Conservation (phyloP, 495 filamentous ascomycete species). For the Acidomyces sp. region DNA sequence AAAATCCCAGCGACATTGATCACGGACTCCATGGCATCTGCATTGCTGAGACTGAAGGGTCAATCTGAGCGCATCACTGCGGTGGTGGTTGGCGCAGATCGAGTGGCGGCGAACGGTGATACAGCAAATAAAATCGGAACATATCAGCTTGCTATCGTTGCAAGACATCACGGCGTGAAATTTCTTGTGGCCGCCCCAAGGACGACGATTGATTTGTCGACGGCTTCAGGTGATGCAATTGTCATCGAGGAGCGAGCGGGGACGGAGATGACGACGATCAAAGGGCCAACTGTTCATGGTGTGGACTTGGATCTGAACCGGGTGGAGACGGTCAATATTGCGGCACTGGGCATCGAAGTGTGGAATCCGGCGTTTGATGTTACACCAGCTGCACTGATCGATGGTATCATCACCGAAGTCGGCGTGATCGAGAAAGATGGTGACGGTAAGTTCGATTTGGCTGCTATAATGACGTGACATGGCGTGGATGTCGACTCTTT, state of each 20-base stretch:
- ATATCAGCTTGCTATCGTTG: slow-evolving; percentile 78
- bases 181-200: slow-evolving; percentile 91
- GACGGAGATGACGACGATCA: slow-evolving; percentile 68
- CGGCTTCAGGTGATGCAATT: slow-evolving; percentile 60
- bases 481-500: slow-evolving; percentile 15
- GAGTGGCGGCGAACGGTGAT: slow-evolving; percentile 91
- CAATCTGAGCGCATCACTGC: slow-evolving; percentile 52
- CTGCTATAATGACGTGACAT: slow-evolving; percentile 34
- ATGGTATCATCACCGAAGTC: slow-evolving; percentile 86
- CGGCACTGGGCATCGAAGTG: slow-evolving; percentile 65
- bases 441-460: slow-evolving; percentile 67
- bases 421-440: slow-evolving; percentile 67
- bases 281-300: slow-evolving; percentile 44
- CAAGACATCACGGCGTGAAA: slow-evolving; percentile 73
- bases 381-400: slow-evolving; percentile 73
- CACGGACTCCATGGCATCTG: slow-evolving; percentile 91
- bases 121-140: slow-evolving; percentile 98
- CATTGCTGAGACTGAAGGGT: slow-evolving; percentile 50
- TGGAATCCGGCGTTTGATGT: slow-evolving; percentile 98
- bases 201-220: slow-evolving; percentile 82
- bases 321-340: slow-evolving; percentile 62
- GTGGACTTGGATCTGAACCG: slow-evolving; percentile 35
- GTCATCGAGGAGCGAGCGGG: slow-evolving; percentile 73
- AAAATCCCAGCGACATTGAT: slow-evolving; percentile 84
- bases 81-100: slow-evolving; percentile 87